Conservation (phyloP, 495 filamentous ascomycete genomes). For the Astrocystis sublimbata region DNA sequence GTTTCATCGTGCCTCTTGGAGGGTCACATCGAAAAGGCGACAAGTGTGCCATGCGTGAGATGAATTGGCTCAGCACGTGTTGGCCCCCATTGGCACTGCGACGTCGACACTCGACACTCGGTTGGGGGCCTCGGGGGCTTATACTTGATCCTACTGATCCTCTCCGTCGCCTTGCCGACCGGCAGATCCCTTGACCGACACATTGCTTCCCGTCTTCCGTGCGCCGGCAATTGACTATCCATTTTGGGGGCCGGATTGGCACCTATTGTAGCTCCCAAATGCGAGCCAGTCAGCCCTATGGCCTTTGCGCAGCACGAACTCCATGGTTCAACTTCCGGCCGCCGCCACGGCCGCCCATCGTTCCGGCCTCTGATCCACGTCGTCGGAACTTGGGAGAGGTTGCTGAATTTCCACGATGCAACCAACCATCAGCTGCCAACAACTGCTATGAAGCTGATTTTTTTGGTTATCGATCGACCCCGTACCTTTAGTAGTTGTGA, state of each 20-base stretch:
- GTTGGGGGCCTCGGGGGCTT: background rate
- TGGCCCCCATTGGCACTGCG: constrained; percentile 9
- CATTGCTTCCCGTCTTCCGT: background rate
- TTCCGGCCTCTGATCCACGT: constrained; percentile 12
- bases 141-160: background rate
- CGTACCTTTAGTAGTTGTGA: too few relatives aligned
- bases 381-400: background rate
- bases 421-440: too few relatives aligned
- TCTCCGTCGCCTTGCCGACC: background rate
- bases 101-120: background rate
- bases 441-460: too few relatives aligned
- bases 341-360: constrained; percentile 2
- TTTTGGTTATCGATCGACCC: too few relatives aligned
- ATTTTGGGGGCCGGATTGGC: constrained; percentile 16
- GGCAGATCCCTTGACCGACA: constrained; percentile 4
- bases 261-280: background rate
- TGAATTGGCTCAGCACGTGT: constrained; percentile 13
- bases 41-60: background rate
- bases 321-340: constrained; percentile 17
- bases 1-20: constrained; percentile 9
- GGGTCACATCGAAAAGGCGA: background rate
- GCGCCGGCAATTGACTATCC: background rate
- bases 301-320: background rate
- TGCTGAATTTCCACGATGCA: too few relatives aligned
- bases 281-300: background rate